Evolutionary conservation across 2,329 filamentous ascomycete species (phyloP), one percentile per base, ranked within the genome.

Genomic region (Leptographium galeiforme): DNA sequence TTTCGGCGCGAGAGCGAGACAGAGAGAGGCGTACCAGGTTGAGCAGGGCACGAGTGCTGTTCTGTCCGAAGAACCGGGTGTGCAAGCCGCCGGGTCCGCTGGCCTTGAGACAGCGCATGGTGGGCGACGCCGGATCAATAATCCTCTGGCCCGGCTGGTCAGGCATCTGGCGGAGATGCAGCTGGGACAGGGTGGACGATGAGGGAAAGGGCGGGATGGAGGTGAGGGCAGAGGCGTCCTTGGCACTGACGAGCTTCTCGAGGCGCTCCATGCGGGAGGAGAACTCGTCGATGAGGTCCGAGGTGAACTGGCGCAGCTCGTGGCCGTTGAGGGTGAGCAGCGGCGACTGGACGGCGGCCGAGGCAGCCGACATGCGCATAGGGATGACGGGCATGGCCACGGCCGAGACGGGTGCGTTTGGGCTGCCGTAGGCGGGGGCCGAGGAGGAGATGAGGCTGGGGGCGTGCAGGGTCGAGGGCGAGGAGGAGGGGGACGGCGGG

Each of bases 11-110:
- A 36, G 25, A 38, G 11, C n/a, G 11, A 14, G 11, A 25, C 18
- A 8, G 32, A 48, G 32, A 14, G 34, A 52, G 25, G 62, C 69
- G 63, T 66, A 78, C 75, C 62, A 79, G 62, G 57, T 79, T 78
- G 14, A 79, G 59, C 52, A 79, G 62, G 36, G 78, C 75, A 33
- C 75, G 70, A 19, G 74, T 70, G 59, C 72, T 76, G 56, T 70
- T 76, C 58, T 77, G 75, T 0, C 76, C 76, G 57, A 78, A 76
- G 54, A 73, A 75, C 14, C 75, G 69, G 18, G 75, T 77, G 51
- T 71, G 65, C 53, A 70, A 58, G 30, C 70, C 72, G 49, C 70
- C 59, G 14, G 68, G 70, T 14, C 70, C 73, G 54, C 78, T 77
- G 51, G 77, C 69, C 4, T 71, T 72, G 53, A 79, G 60, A 10